A percentile compares a stretch with the other conserved stretches of the same genome.
These are phyloP conservation scores for Tulasnella sp. DNA, from an alignment of 768 basidiomycete genomes.

Conservation along the genomic window DNA sequence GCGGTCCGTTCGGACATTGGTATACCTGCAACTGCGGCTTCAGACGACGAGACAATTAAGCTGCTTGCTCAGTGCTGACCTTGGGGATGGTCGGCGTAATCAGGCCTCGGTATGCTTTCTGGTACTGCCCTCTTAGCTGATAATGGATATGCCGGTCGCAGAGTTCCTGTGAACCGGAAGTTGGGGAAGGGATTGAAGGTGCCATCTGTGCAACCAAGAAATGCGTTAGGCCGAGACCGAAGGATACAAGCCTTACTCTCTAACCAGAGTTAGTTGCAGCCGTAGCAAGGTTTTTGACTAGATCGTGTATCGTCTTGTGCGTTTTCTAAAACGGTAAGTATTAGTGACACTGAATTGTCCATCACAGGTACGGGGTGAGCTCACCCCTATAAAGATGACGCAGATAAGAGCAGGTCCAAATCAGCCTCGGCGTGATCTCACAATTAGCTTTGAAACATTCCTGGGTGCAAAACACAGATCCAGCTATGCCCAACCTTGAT, in stretches of 20 bases:
- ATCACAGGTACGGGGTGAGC: not conserved
- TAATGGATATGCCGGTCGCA: conserved; percentile 86
- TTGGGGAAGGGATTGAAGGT: conserved; percentile 75
- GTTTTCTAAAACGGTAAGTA: conserved; percentile 54
- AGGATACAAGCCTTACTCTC: not conserved
- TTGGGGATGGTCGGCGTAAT: conserved; percentile 63
- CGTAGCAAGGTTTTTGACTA: conserved; percentile 36
- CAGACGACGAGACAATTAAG: not conserved
- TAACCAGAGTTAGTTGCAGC: conserved; percentile 32
- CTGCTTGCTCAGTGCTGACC: conserved; percentile 43
- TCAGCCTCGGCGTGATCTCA: conserved; percentile 41
- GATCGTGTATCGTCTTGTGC: conserved; percentile 71
- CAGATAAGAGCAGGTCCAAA: not conserved
- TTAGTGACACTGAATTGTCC: not conserved
- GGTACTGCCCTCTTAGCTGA: conserved; percentile 73
- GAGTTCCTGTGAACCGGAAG: conserved; percentile 70
- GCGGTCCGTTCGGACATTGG: conserved; percentile 32
- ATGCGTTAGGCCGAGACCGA: conserved; percentile 1
- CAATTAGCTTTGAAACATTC: conserved; percentile 95
- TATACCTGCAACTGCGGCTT: not conserved
- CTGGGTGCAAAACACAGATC: conserved; percentile 90
- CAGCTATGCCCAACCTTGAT: conserved; percentile 67
- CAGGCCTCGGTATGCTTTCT: conserved; percentile 77
- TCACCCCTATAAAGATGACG: conserved; percentile 20
- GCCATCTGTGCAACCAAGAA: conserved; percentile 48